Evolutionary conservation across 2,329 filamentous ascomycete genomes (phyloP).

Genomic region (Xylariaceae sp.): DNA sequence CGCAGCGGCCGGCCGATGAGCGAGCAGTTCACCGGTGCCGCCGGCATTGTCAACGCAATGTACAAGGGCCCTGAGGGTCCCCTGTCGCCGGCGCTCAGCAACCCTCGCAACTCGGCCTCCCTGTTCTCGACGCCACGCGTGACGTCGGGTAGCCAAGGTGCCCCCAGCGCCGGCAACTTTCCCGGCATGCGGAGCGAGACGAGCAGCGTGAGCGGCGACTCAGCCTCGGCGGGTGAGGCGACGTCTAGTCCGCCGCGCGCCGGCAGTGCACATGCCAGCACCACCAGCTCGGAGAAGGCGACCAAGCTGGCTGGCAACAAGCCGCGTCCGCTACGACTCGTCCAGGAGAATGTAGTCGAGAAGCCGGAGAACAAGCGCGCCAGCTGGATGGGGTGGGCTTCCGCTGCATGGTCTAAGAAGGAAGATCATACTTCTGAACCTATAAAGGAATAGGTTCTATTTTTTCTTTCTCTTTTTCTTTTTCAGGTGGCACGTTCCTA

Average conservation of each 20-base stretch:
- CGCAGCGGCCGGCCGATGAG: constrained; percentile 53
- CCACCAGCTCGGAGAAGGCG: constrained; percentile 40
- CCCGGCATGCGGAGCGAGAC: constrained; percentile 64
- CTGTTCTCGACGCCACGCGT: constrained; percentile 46
- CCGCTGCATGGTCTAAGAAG: constrained; percentile 40
- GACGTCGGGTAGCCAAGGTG: constrained; percentile 42
- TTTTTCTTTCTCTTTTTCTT: too few relatives aligned
- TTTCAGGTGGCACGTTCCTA: too few relatives aligned
- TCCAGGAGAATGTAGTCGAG: constrained; percentile 65
- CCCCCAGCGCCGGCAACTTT: constrained; percentile 58
- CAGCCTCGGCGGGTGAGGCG: constrained; percentile 48
- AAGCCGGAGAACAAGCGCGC: constrained; percentile 52
- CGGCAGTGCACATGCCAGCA: constrained; percentile 30
- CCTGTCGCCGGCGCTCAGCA: constrained; percentile 52
- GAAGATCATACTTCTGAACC: constrained; percentile 33
- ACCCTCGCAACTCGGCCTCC: constrained; percentile 56
- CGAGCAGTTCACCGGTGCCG: constrained; percentile 58
- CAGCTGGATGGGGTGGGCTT: constrained; percentile 61
- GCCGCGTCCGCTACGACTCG: constrained; percentile 77
- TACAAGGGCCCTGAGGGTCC: constrained; percentile 68
- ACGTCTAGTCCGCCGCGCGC: constrained; percentile 48
- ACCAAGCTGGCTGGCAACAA: constrained; percentile 64
- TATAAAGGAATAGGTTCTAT: constrained; percentile 16
- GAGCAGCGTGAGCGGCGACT: constrained; percentile 63
- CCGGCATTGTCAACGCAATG: constrained; percentile 81